Conservation (phyloP, 2,329 filamentous ascomycete species). For the Penicillium paneum region DNA sequence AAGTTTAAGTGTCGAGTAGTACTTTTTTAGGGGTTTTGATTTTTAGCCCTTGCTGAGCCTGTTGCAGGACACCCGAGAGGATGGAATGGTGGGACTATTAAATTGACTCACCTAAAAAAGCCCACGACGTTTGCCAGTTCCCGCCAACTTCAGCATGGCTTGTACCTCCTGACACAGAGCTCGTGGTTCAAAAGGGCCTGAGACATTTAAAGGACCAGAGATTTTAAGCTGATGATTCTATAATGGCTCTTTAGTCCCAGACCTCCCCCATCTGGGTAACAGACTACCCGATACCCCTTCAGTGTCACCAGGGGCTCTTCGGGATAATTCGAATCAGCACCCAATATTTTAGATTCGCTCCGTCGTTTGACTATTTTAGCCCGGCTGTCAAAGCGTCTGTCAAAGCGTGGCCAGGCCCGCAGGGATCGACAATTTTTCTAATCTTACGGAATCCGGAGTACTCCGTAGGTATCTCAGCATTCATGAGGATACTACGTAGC, state of each 20-base stretch:
- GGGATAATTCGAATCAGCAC: not conserved
- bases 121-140: not conserved
- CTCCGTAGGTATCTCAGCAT: not conserved
- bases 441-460: conserved; percentile 1
- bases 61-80: not conserved
- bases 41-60: not conserved
- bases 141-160: not conserved
- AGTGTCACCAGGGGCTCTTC: not conserved
- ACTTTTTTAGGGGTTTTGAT: not conserved
- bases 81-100: not conserved
- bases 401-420: conserved; percentile 2
- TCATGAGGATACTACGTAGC: not conserved
- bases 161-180: not conserved
- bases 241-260: not conserved
- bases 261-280: not conserved
- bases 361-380: conserved; percentile 15
- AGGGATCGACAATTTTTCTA: conserved; percentile 8
- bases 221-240: not conserved
- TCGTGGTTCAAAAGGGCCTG: not conserved
- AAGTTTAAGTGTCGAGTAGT: not conserved
- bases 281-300: not conserved
- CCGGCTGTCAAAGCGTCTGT: conserved; percentile 6
- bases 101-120: not conserved
- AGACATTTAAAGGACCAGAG: not conserved
- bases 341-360: not conserved